Conservation (phyloP, 164 flowering plant genomes). For the Nelumbo lutea region DNA sequence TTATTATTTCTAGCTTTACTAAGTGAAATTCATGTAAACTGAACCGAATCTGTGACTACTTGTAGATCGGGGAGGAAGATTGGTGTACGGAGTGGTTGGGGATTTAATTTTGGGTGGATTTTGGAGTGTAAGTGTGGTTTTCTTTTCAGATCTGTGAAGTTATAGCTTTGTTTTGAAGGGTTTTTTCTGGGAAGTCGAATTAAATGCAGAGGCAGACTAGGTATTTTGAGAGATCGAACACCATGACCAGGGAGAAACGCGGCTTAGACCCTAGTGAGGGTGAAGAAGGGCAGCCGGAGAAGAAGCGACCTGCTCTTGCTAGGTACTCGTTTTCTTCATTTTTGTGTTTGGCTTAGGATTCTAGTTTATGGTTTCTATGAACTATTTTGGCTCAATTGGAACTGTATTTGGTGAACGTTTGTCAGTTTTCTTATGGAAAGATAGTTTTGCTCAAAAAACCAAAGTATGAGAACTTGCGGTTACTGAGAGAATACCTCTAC, state of each 20-base stretch:
- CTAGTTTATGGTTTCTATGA: constrained; percentile 1
- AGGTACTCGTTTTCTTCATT: constrained; percentile 37
- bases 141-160: constrained; percentile 35
- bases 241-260: constrained; percentile 58
- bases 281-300: constrained; percentile 64
- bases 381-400: not conserved
- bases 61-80: not conserved
- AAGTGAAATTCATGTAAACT: not conserved
- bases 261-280: constrained; percentile 38
- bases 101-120: not conserved
- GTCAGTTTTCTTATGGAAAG: not conserved
- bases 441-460: not conserved
- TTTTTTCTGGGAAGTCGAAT: not conserved
- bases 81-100: not conserved
- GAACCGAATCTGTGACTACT: not conserved
- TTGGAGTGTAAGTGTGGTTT: not conserved
- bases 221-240: constrained; percentile 49
- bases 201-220: constrained; percentile 50
- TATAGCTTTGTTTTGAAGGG: constrained; percentile 17
- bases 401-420: not conserved
- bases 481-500: not conserved
- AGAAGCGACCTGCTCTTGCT: constrained; percentile 77
- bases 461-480: not conserved
- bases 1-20: not conserved
- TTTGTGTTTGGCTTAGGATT: not conserved